A percentile compares a stretch with the other conserved stretches of the same genome.
Conservation (phyloP, 371 early-diverging fungal genomes). For the Dichotomocladium elegans region DNA sequence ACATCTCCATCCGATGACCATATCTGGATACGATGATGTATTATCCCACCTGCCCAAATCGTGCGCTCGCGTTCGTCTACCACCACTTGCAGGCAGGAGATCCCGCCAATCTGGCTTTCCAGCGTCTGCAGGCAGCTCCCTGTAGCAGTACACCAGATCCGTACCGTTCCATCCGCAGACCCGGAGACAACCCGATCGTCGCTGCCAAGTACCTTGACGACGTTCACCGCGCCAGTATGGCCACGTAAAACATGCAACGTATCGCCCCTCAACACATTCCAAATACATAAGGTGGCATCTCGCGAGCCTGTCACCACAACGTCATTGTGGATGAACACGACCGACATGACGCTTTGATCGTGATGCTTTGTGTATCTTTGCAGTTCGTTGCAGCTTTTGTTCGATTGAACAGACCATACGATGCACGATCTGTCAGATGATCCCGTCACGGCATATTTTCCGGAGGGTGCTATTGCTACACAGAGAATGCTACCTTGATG, state of each 20-base stretch:
- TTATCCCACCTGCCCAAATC: conserved; percentile 90
- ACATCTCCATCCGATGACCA: conserved; percentile 85
- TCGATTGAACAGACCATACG: conserved; percentile 77
- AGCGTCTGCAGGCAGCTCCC: conserved; percentile 62
- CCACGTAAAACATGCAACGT: conserved; percentile 67
- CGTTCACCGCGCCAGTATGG: conserved; percentile 87
- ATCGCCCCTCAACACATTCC: conserved; percentile 38
- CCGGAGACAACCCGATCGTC: conserved; percentile 75
- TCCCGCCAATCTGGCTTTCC: conserved; percentile 65
- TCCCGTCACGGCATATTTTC: conserved; percentile 76
- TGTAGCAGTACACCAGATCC: conserved; percentile 80
- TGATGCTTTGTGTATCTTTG: too few relatives aligned
- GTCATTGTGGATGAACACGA: conserved; percentile 58
- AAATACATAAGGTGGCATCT: conserved; percentile 44
- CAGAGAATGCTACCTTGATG: conserved; percentile 86
- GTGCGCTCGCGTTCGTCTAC: conserved; percentile 56
- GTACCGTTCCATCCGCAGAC: conserved; percentile 81
- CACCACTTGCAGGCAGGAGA: conserved; percentile 90
- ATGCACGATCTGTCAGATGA: conserved; percentile 87
- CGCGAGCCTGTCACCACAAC: conserved; percentile 83
- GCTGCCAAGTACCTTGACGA: conserved; percentile 61
- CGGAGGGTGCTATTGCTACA: conserved; percentile 62
- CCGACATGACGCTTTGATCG: conserved; percentile 72
- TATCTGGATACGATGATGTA: conserved; percentile 80
- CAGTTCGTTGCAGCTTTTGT: conserved; percentile 10